These are phyloP conservation scores for Zygosaccharomyces pseudobailii DNA, from an alignment of 1,139 yeast genomes.

Conservation along the genomic window DNA sequence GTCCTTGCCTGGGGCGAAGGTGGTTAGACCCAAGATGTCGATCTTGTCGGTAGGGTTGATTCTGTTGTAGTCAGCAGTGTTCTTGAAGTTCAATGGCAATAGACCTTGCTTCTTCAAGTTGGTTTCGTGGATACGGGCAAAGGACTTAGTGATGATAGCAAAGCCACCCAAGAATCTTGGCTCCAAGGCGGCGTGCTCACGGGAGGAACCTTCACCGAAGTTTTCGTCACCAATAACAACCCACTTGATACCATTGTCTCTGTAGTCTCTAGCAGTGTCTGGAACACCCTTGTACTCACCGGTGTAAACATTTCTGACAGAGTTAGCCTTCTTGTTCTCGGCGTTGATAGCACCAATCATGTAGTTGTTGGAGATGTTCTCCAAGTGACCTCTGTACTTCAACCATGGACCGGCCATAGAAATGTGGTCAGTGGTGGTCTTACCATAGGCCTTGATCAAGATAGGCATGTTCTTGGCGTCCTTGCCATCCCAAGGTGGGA, in stretches of 20 bases:
- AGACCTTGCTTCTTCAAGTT: conserved; percentile 97
- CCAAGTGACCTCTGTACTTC: conserved; percentile 99
- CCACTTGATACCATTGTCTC: conserved; percentile 90
- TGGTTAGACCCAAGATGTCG: conserved; percentile 79
- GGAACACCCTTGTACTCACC: conserved; percentile 95
- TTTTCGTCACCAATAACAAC: conserved; percentile 99
- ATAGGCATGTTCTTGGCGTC: conserved; percentile 87
- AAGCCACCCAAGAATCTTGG: conserved; percentile 99
- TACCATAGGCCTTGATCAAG: conserved; percentile 93
- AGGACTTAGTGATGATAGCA: conserved; percentile 94
- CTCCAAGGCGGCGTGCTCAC: conserved; percentile 99
- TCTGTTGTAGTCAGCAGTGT: conserved; percentile 89
- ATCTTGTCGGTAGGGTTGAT: conserved; percentile 87
- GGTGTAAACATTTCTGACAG: conserved; percentile 82
- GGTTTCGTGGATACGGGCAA: conserved; percentile 95
- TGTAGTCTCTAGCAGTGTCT: conserved; percentile 91
- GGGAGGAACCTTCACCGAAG: conserved; percentile 99
- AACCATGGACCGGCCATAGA: conserved; percentile 99
- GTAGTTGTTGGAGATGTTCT: conserved; percentile 97
- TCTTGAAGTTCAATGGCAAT: conserved; percentile 89
- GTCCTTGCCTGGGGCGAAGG: conserved; percentile 90
- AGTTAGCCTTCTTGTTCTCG: conserved; percentile 94
- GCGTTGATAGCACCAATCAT: conserved; percentile 99
- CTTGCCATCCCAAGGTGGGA: conserved; percentile 93
- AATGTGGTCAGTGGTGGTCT: conserved; percentile 98